Evolutionary conservation across 129 eudicot genomes (phyloP).

Genomic region (Artemisia tridentata): DNA sequence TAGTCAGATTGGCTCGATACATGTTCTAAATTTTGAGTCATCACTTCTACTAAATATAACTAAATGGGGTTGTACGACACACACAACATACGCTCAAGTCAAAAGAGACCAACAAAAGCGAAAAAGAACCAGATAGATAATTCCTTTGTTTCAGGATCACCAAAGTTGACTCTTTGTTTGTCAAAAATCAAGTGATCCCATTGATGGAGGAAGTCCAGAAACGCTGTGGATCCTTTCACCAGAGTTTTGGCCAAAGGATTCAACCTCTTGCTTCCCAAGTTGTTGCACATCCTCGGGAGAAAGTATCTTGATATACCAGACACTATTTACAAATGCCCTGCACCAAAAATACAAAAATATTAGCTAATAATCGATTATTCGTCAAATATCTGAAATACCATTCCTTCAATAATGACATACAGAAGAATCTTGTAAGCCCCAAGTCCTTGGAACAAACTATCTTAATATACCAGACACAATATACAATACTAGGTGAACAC

Average conservation of each 20-base stretch:
- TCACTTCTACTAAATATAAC: conserved; percentile 21
- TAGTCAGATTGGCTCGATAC: conserved; percentile 29
- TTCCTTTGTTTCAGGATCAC: conserved; percentile 11
- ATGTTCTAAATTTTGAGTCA: conserved; percentile 21
- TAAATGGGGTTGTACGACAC: conserved; percentile 6
- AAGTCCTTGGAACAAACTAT: neutral
- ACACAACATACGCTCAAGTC: conserved; percentile 6
- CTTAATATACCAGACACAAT: too few relatives aligned
- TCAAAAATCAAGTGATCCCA: conserved; percentile 73
- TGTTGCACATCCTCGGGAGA: conserved; percentile 85
- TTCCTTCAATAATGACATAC: neutral
- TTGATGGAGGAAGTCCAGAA: conserved; percentile 59
- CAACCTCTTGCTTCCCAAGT: conserved; percentile 74
- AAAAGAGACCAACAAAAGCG: conserved; percentile 18
- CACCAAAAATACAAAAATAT: neutral
- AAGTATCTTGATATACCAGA: conserved; percentile 95
- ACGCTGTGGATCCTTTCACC: conserved; percentile 46
- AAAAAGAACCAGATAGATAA: conserved; percentile 1
- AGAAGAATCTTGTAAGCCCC: neutral
- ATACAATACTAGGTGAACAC: neutral
- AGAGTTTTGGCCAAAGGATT: conserved; percentile 45
- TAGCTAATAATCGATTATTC: neutral
- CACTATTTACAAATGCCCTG: conserved; percentile 95
- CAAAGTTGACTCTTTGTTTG: conserved; percentile 7
- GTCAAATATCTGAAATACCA: neutral